phyloP scores from a whole-genome alignment of 352 stramenopile genomes.

The Phytophthora sp. region DNA sequence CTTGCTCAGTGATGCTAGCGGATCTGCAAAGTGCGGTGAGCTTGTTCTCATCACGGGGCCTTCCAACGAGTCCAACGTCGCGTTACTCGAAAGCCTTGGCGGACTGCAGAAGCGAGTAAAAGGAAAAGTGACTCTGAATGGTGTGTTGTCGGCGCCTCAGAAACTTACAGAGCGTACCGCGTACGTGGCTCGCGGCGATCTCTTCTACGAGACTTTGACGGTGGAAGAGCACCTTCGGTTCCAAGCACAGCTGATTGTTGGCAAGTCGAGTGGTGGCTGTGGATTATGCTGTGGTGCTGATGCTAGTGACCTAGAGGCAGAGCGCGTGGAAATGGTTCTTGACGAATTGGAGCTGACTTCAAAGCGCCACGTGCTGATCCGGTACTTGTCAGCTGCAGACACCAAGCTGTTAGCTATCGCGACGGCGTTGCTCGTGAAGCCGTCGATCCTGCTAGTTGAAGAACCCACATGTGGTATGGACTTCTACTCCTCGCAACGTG shows the following conservation, averaged over 20 bases:
- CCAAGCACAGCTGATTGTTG: conserved; percentile 31
- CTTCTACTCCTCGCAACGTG: conserved; percentile 57
- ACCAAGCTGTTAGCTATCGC: conserved; percentile 86
- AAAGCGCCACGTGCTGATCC: conserved; percentile 37
- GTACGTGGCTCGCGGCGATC: conserved; percentile 27
- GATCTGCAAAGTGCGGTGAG: conserved; percentile 35
- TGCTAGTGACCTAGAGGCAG: conserved; percentile 4
- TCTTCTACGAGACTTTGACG: conserved; percentile 45
- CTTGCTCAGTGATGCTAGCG: conserved; percentile 34
- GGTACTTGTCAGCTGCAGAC: conserved; percentile 42
- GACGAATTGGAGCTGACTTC: conserved; percentile 33
- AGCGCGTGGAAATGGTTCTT: conserved; percentile 34
- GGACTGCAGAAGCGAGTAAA: conserved; percentile 21
- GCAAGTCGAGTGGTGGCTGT: conserved; percentile 2
- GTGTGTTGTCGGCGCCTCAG: background rate
- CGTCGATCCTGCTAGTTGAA: conserved; percentile 85
- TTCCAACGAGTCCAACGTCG: conserved; percentile 26
- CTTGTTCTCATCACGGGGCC: conserved; percentile 38
- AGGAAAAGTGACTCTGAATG: conserved; percentile 38
- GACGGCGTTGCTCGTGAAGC: conserved; percentile 80
- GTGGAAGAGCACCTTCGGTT: conserved; percentile 43
- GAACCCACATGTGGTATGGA: conserved; percentile 80
- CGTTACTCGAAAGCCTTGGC: conserved; percentile 33
- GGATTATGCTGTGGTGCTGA: conserved; percentile 23
- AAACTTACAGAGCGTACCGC: conserved; percentile 12